These are phyloP conservation scores for Fomitopsis betulina DNA, from an alignment of 1,284 basidiomycete species.

Conservation along the genomic window DNA sequence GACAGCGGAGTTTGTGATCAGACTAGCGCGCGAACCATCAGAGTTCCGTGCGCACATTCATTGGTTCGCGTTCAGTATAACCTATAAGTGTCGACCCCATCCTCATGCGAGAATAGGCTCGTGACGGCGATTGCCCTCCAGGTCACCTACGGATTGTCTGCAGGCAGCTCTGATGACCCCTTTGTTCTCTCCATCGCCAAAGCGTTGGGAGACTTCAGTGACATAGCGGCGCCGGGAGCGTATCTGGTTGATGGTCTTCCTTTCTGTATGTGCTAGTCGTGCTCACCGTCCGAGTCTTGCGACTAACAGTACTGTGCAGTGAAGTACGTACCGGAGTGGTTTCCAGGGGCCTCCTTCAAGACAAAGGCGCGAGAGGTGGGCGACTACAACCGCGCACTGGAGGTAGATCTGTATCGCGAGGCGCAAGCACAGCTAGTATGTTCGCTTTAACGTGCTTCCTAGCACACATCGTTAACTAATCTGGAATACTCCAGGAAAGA, in stretches of 20 bases:
- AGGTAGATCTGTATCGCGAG: background rate
- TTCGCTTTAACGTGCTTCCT: background rate
- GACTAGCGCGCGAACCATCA: background rate
- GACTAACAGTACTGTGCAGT: background rate
- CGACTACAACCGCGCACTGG: background rate
- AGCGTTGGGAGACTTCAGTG: background rate
- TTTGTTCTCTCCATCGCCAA: background rate
- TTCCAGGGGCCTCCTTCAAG: slow-evolving; percentile 11
- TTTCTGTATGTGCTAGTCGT: background rate
- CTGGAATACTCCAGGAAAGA: background rate
- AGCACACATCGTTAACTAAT: too few species aligned
- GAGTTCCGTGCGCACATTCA: background rate
- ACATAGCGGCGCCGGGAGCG: slow-evolving; percentile 9
- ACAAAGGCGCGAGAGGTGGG: slow-evolving; percentile 5
- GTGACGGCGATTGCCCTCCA: background rate
- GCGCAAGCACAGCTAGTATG: slow-evolving; percentile 1
- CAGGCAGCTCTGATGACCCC: background rate
- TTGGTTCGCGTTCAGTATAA: background rate
- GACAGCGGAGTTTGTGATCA: background rate
- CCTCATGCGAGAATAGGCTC: background rate
- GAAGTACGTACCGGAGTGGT: slow-evolving; percentile 10
- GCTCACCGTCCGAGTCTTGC: background rate
- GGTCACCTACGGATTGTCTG: background rate
- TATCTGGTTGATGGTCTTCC: slow-evolving; percentile 19
- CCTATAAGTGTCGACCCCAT: background rate